phyloP scores from a whole-genome alignment of 1,284 basidiomycete species.

The Cutaneotrichosporon dermatis region DNA sequence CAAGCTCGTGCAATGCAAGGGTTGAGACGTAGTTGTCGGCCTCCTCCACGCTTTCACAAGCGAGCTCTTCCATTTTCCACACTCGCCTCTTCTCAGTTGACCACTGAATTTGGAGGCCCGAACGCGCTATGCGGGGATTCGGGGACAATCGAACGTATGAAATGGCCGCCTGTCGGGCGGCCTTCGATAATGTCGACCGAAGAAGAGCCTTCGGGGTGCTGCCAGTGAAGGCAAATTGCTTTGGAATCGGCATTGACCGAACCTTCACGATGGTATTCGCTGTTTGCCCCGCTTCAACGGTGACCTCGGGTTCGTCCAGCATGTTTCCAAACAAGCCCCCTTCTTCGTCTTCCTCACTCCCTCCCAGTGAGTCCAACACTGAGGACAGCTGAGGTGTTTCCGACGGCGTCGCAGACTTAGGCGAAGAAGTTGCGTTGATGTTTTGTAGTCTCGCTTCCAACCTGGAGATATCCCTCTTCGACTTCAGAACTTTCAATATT shows the following conservation, averaged over 20 bases:
- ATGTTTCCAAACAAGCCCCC: slow-evolving; percentile 70
- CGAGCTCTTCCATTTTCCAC: slow-evolving; percentile 80
- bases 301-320: slow-evolving; percentile 64
- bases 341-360: slow-evolving; percentile 50
- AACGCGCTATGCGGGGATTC: slow-evolving; percentile 64
- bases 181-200: slow-evolving; percentile 32
- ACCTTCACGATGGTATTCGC: slow-evolving; percentile 58
- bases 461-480: slow-evolving; percentile 55
- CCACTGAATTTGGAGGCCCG: slow-evolving; percentile 69
- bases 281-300: slow-evolving; percentile 35
- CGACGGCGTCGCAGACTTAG: neutral
- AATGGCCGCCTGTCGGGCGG: slow-evolving; percentile 69
- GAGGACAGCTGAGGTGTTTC: neutral
- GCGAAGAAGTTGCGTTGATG: neutral
- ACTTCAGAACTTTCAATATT: slow-evolving; percentile 58
- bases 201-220: slow-evolving; percentile 37
- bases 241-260: slow-evolving; percentile 73
- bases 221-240: slow-evolving; percentile 60
- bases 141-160: slow-evolving; percentile 65
- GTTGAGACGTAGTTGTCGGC: slow-evolving; percentile 90
- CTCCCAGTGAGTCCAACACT: neutral
- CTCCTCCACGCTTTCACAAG: slow-evolving; percentile 70
- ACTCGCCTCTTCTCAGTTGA: slow-evolving; percentile 58
- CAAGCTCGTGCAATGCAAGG: slow-evolving; percentile 72
- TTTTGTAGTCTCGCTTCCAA: slow-evolving; percentile 54